Evolutionary conservation across 305 asterid genomes (phyloP).

Genomic region (Fraxinus velutina): DNA sequence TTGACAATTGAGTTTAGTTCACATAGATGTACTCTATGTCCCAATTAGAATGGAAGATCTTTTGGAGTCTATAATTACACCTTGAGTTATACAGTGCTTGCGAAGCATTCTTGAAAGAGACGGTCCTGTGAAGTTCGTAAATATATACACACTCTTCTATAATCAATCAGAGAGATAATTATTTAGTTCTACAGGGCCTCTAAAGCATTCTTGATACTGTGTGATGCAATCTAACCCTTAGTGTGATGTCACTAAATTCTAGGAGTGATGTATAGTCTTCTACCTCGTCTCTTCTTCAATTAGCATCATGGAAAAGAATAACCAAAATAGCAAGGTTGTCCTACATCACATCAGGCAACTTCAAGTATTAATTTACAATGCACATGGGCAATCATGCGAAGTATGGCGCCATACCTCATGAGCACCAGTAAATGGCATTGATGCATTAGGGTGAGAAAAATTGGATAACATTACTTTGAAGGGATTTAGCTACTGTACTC

Average conservation of each 20-base stretch:
- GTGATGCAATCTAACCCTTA: background rate
- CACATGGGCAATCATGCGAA: background rate
- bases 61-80: background rate
- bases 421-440: background rate
- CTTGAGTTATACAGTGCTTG: background rate
- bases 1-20: background rate
- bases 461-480: background rate
- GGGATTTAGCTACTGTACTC: background rate
- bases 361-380: background rate
- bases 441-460: background rate
- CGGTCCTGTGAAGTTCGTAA: background rate
- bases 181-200: background rate
- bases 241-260: background rate
- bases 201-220: background rate
- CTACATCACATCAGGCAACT: background rate
- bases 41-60: background rate
- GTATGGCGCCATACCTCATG: background rate
- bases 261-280: background rate
- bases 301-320: background rate
- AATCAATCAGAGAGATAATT: background rate
- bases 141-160: background rate
- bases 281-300: background rate
- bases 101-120: background rate
- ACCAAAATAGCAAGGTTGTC: background rate
- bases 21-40: background rate